A percentile compares a stretch with the other conserved stretches of the same genome.
phyloP scores from a whole-genome alignment of 106 monocot genomes.

The Hemerocallis citrina region DNA sequence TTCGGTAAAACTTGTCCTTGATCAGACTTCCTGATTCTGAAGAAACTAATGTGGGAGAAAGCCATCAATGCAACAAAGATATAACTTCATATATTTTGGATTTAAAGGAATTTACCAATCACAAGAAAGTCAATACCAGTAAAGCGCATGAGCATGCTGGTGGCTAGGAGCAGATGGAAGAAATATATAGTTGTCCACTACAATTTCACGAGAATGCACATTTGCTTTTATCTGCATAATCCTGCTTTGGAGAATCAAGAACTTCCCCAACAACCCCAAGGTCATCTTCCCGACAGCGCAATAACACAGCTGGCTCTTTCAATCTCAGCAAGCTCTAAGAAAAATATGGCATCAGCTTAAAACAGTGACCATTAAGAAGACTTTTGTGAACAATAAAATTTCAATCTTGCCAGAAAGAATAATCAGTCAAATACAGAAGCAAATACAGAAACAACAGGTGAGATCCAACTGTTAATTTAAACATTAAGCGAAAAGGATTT shows the following conservation, averaged over 20 bases:
- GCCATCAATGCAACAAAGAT: too few species aligned
- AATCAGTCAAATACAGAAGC: too few species aligned
- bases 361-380: too few species aligned
- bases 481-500: too few species aligned
- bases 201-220: conserved; percentile 54
- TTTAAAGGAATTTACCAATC: background rate
- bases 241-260: conserved; percentile 45
- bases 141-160: conserved; percentile 46
- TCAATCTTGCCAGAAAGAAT: too few species aligned
- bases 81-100: background rate
- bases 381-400: too few species aligned
- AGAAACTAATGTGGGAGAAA: too few species aligned
- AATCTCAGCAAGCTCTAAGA: conserved; percentile 72
- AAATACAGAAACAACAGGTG: too few species aligned
- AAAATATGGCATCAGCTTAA: background rate
- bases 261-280: conserved; percentile 38
- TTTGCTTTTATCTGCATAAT: conserved; percentile 72
- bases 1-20: too few species aligned
- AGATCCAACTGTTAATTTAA: too few species aligned
- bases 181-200: conserved; percentile 43
- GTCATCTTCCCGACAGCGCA: conserved; percentile 76
- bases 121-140: conserved; percentile 42
- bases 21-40: too few species aligned
- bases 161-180: conserved; percentile 60
- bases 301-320: conserved; percentile 78